Conservation (phyloP, 352 stramenopile genomes). For the Peronospora belbahrii region DNA sequence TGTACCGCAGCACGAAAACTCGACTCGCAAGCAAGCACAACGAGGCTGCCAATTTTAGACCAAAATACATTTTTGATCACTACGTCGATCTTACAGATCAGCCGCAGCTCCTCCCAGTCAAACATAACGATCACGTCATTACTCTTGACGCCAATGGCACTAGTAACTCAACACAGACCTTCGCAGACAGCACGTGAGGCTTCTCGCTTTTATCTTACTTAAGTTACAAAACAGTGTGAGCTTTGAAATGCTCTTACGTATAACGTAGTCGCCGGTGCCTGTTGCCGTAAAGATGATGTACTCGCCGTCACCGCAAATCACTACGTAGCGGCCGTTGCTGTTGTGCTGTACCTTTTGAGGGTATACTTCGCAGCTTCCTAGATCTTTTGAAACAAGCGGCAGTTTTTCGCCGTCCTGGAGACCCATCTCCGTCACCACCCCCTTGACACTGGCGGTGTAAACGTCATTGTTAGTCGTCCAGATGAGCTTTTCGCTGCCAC, state of each 20-base stretch:
- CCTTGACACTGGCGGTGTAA: constrained; percentile 91
- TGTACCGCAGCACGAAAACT: constrained; percentile 95
- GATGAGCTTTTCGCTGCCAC: constrained; percentile 91
- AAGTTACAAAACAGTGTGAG: constrained; percentile 99
- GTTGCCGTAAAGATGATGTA: constrained; percentile 99
- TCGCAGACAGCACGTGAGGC: constrained; percentile 92
- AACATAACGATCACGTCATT: constrained; percentile 97
- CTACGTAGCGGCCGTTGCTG: constrained; percentile 97
- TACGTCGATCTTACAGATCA: constrained; percentile 98
- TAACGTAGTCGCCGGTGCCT: constrained; percentile 98
- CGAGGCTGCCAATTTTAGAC: constrained; percentile 93
- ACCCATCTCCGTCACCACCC: constrained; percentile 61
- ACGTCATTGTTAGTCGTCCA: constrained; percentile 99
- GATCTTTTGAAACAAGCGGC: constrained; percentile 79
- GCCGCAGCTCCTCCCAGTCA: constrained; percentile 96
- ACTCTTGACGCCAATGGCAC: constrained; percentile 93
- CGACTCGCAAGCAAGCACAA: constrained; percentile 92
- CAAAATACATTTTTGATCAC: constrained; percentile 95
- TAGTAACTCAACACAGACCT: constrained; percentile 91
- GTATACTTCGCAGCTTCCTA: constrained; percentile 97
- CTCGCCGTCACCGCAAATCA: constrained; percentile 98
- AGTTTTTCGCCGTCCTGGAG: constrained; percentile 87
- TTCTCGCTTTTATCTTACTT: constrained; percentile 94
- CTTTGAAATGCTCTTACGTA: constrained; percentile 92
- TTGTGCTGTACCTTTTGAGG: constrained; percentile 97